Evolutionary conservation across 768 basidiomycete genomes (phyloP), one percentile per base, ranked within the genome.

Genomic region (Tylopilus sp.): DNA sequence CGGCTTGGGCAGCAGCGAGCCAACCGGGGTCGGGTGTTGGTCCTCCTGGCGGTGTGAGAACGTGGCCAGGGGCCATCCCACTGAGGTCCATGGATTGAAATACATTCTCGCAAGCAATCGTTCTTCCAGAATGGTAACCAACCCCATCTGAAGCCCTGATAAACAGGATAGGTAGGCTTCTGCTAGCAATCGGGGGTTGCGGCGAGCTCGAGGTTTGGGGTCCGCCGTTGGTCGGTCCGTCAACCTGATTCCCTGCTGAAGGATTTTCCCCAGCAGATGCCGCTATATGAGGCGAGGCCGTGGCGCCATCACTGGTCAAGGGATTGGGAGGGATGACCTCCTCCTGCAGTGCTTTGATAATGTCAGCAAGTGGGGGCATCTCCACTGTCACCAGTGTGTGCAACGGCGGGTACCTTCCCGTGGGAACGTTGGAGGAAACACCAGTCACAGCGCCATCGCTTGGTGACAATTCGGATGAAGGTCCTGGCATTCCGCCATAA

Each of bases 381-480:
- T 94, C 89, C 45, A 95, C 89, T 25, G 89, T 81, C 46, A 94
- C 86, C 44, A 92, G 84, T 3, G 87, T 88, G 67, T 93, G 91
- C 57, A 89, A 55, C 10, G 84, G 76, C 3, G 76, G 73, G 59
- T 79, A 88, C 45, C 86, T 78, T 38, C 79, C 74, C 4, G 73
- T 56, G 3, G 68, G 59, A 24, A 72, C 58, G 11, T 38, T 50
- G n/a, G 67, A 37, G 4, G 60, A 43, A 33, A 63, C 56, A 40
- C 53, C 59, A 2, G 53, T 53, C 17, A 59, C 51, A 4, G 45
- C 49, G 30, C 63, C 60, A 11, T 69, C 71, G 26, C 60, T 63
- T 31, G 63, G 34, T 19, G 71, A 62, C 25, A 71, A 54, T 21
- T 71, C 63, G 6, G 58, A 58, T 30, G 74, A 71, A 36, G 72